Base-by-base conservation (phyloP, 345 rosid species). In the Hypericum perforatum region DNA sequence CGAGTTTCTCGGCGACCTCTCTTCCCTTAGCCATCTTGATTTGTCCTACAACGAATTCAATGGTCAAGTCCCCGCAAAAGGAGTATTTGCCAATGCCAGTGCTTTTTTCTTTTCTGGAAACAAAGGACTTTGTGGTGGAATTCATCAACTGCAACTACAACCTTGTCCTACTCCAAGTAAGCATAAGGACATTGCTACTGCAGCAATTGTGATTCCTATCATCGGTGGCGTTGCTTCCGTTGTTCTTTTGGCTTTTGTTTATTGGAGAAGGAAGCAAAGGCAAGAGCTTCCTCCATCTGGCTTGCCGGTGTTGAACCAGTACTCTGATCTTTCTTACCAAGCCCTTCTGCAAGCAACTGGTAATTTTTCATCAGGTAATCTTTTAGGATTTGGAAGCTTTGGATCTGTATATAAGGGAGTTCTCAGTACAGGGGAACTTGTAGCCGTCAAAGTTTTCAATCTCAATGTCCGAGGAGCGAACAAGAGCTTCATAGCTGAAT, bases 381-480 rank as follows among this genome's bases (percentile, higher is more conserved):
- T 71, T 44, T 58, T 71, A 8, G 71, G 71, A 9, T 14, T 16
- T 3, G 71, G 75, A 37, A 50, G 65, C 38, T 71, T 66, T 38
- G 65, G 75, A 16, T 50, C 62, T 10, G 68, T 66, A 7, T 71
- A 58, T 32, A 63, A 59, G 41, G 69, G 69, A 16, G 32, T 11
- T 36, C 44, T 63, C 0, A 37, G 11, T 16, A 51, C 53, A 5
- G 44, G 43, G 41, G 37, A 5, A 41, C 7, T 5, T 8, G 65
- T 51, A 3, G 73, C 62, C 0, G 11, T 63, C 29, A 69, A 69
- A 46, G 73, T 69, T 8, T 16, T 63, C 13, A 69, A 69, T 43
- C 69, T 69, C 41, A 54, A 69, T 36, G 58, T 55, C 29, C 41
- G 22, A 15, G 73, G 69, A 40, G 65, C 73, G 44, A 29, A 57